Conservation (phyloP, 805 yeast species). For the Candida verbasci region DNA sequence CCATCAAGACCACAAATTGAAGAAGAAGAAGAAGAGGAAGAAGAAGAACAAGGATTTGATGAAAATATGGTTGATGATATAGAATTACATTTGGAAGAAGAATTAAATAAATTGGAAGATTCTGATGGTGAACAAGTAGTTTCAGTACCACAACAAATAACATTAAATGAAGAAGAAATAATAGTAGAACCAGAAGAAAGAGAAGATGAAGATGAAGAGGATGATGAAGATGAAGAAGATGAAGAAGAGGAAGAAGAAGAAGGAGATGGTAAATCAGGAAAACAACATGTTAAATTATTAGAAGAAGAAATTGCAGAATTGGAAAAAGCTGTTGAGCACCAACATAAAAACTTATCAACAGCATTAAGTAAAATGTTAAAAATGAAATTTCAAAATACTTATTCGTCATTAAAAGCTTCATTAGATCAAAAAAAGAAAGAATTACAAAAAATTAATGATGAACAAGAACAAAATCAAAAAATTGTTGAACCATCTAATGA, state of each 20-base stretch:
- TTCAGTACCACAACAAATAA: slow-evolving; percentile 5
- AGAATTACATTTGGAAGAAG: slow-evolving; percentile 45
- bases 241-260: slow-evolving; percentile 47
- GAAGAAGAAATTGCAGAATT: slow-evolving; percentile 84
- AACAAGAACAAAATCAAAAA: slow-evolving; percentile 23
- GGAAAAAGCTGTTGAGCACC: slow-evolving; percentile 69
- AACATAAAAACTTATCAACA: slow-evolving; percentile 64
- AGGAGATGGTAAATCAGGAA: slow-evolving; percentile 49
- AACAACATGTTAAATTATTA: slow-evolving; percentile 56
- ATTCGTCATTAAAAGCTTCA: slow-evolving; percentile 72
- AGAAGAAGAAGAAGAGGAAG: slow-evolving; percentile 32
- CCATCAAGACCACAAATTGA: slow-evolving; percentile 22
- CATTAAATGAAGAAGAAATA: slow-evolving; percentile 34
- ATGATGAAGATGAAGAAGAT: slow-evolving; percentile 50
- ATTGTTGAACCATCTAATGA: slow-evolving; percentile 18
- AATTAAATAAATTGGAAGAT: slow-evolving; percentile 49
- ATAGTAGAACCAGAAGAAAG: slow-evolving; percentile 50
- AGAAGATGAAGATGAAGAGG: slow-evolving; percentile 54
- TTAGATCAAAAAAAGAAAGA: slow-evolving; percentile 75
- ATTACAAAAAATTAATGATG: slow-evolving; percentile 33
- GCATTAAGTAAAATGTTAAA: slow-evolving; percentile 82
- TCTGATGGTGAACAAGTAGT: slow-evolving; percentile 5
- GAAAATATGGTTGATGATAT: slow-evolving; percentile 13
- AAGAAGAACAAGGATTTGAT: slow-evolving; percentile 35
- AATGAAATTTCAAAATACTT: slow-evolving; percentile 79